A percentile compares a stretch with the other conserved stretches of the same genome.
Evolutionary conservation across 352 stramenopile species (phyloP).

Genomic region (Globisporangium irregulare): DNA sequence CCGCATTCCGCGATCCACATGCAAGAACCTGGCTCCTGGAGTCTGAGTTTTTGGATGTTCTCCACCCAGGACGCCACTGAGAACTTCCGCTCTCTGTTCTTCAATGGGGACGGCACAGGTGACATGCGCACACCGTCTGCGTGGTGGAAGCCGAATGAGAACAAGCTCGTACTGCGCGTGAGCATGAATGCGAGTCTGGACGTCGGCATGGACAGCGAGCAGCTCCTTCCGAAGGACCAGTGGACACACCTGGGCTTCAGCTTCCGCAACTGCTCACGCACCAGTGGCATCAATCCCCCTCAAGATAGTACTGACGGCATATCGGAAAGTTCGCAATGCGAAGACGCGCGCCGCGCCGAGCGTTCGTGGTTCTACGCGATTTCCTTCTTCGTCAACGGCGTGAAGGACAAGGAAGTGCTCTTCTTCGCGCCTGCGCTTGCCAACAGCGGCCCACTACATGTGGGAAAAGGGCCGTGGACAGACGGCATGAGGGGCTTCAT

Average conservation of each 20-base stretch:
- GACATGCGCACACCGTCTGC: slow-evolving; percentile 75
- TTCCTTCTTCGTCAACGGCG: slow-evolving; percentile 57
- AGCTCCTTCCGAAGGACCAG: slow-evolving; percentile 39
- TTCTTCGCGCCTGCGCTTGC: slow-evolving; percentile 42
- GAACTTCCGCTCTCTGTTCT: slow-evolving; percentile 69
- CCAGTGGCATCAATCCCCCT: not conserved
- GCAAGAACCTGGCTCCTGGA: slow-evolving; percentile 49
- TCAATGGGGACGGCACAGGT: slow-evolving; percentile 64
- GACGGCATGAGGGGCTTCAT: slow-evolving; percentile 64
- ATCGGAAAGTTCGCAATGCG: slow-evolving; percentile 13
- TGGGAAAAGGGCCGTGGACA: slow-evolving; percentile 69
- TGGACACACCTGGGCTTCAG: slow-evolving; percentile 75
- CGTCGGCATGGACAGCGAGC: slow-evolving; percentile 46
- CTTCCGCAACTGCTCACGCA: slow-evolving; percentile 56
- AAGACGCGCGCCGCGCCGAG: not conserved
- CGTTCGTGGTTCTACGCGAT: slow-evolving; percentile 44
- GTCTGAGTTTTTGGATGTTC: slow-evolving; percentile 67
- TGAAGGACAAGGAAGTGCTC: slow-evolving; percentile 43
- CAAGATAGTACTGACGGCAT: not conserved
- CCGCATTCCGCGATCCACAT: slow-evolving; percentile 35
- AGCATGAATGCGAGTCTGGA: slow-evolving; percentile 57
- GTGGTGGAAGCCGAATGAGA: slow-evolving; percentile 76
- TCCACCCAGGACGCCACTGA: slow-evolving; percentile 52
- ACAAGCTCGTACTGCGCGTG: slow-evolving; percentile 59
- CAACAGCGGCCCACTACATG: slow-evolving; percentile 59